A percentile compares a stretch with the other conserved stretches of the same genome.
phyloP scores from a whole-genome alignment of 495 filamentous ascomycete genomes.

The Hypoxylon fuscum region DNA sequence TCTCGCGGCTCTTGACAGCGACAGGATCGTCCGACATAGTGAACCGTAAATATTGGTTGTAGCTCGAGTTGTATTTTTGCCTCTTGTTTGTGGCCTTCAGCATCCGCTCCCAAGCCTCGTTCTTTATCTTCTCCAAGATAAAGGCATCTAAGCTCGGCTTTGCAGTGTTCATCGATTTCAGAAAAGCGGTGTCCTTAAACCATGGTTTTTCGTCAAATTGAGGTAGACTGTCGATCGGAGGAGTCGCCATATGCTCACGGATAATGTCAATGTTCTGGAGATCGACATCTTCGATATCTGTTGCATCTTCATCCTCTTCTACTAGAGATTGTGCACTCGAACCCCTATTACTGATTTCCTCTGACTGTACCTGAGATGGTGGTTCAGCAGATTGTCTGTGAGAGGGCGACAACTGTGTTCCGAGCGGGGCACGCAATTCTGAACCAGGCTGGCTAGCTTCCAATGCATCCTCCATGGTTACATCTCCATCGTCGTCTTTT shows the following conservation, averaged over 20 bases:
- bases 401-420: slow-evolving; percentile 15
- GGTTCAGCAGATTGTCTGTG: slow-evolving; percentile 26
- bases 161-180: slow-evolving; percentile 40
- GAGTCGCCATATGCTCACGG: slow-evolving; percentile 58
- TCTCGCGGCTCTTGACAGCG: slow-evolving; percentile 55
- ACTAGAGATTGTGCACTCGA: slow-evolving; percentile 42
- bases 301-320: slow-evolving; percentile 61
- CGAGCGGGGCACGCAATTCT: slow-evolving; percentile 20
- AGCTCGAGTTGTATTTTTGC: slow-evolving; percentile 48
- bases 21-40: slow-evolving; percentile 60
- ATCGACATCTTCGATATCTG: slow-evolving; percentile 69
- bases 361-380: slow-evolving; percentile 34
- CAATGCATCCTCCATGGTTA: slow-evolving; percentile 52
- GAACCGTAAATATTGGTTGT: slow-evolving; percentile 60
- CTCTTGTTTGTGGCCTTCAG: slow-evolving; percentile 44
- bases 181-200: slow-evolving; percentile 50
- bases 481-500: slow-evolving; percentile 40
- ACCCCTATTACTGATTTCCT: slow-evolving; percentile 38
- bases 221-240: slow-evolving; percentile 58
- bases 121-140: slow-evolving; percentile 41
- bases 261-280: slow-evolving; percentile 60
- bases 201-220: slow-evolving; percentile 52
- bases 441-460: slow-evolving; percentile 51
- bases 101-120: slow-evolving; percentile 29
- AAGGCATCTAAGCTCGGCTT: slow-evolving; percentile 46